These are phyloP conservation scores for Xerocomus potaroensis DNA, from an alignment of 768 basidiomycete genomes.

Conservation along the genomic window DNA sequence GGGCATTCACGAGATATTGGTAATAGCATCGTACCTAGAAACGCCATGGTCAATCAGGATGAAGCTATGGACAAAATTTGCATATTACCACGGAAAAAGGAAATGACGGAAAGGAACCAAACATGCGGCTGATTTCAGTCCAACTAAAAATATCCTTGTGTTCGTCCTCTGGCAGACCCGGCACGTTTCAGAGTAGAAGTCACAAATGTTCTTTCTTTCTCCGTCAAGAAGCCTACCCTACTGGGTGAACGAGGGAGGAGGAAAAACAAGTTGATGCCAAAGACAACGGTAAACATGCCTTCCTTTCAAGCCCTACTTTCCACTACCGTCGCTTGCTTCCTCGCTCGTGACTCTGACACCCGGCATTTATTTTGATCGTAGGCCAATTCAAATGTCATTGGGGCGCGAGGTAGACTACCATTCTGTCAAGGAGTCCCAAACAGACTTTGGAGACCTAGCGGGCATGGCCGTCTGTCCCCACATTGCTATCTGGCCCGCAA, in stretches of 20 bases:
- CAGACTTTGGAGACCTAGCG: too few relatives aligned
- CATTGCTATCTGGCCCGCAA: too few relatives aligned
- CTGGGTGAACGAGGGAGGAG: slow-evolving; percentile 44
- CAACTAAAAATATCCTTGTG: slow-evolving; percentile 48
- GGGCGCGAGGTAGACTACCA: too few relatives aligned
- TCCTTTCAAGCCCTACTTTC: slow-evolving; percentile 36
- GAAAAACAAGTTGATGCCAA: slow-evolving; percentile 49
- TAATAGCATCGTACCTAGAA: slow-evolving; percentile 14
- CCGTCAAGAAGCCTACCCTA: slow-evolving; percentile 46
- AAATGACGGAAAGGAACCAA: slow-evolving; percentile 43
- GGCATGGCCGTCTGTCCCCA: too few relatives aligned
- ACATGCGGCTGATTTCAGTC: slow-evolving; percentile 57
- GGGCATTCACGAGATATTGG: slow-evolving; percentile 24
- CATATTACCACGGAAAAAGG: slow-evolving; percentile 57
- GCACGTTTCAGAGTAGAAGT: slow-evolving; percentile 19
- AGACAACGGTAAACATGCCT: slow-evolving; percentile 58
- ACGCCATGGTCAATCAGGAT: not conserved
- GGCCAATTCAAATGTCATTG: too few relatives aligned
- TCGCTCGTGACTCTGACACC: too few relatives aligned
- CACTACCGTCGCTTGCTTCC: too few relatives aligned
- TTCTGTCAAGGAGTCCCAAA: too few relatives aligned
- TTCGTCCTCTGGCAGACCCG: slow-evolving; percentile 37
- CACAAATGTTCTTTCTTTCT: slow-evolving; percentile 47
- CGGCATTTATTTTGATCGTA: too few relatives aligned
- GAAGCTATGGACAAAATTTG: too few relatives aligned